phyloP scores from a whole-genome alignment of 2,329 filamentous ascomycete species.

The Cordyceps fumosorosea region DNA sequence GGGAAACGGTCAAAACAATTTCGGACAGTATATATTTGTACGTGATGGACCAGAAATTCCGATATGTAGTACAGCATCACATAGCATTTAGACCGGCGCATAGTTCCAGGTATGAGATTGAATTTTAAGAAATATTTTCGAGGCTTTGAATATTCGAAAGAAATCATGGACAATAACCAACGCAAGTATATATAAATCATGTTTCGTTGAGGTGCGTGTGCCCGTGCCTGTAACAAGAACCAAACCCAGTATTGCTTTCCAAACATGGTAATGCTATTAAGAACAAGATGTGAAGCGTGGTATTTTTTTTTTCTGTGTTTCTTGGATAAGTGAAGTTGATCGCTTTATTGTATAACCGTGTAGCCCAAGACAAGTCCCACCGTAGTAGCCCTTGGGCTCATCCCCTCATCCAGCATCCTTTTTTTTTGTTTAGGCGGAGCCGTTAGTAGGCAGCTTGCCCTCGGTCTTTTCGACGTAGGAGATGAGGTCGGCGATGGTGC shows the following conservation, averaged over 20 bases:
- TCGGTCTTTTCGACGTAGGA: constrained; percentile 71
- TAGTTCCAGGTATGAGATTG: neutral
- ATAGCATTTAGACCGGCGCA: neutral
- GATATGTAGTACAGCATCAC: neutral
- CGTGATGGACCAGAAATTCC: neutral
- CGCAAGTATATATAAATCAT: neutral
- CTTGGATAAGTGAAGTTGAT: neutral
- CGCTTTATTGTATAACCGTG: neutral
- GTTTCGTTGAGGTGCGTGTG: constrained; percentile 6
- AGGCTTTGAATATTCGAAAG: neutral
- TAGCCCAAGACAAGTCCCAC: neutral
- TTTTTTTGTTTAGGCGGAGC: constrained; percentile 18
- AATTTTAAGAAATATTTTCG: neutral
- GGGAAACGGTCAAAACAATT: no score
- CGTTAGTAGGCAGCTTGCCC: constrained; percentile 48
- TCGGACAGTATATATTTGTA: neutral
- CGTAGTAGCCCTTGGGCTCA: neutral
- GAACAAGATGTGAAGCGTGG: neutral
- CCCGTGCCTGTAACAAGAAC: constrained; percentile 6
- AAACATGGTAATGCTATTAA: constrained; percentile 7
- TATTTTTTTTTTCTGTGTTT: neutral
- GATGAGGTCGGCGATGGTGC: constrained; percentile 89
- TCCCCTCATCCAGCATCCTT: neutral
- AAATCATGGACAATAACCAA: neutral
- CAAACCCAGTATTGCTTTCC: neutral